Conservation (phyloP, 73 alveolate genomes). For the Blepharisma stoltei region DNA sequence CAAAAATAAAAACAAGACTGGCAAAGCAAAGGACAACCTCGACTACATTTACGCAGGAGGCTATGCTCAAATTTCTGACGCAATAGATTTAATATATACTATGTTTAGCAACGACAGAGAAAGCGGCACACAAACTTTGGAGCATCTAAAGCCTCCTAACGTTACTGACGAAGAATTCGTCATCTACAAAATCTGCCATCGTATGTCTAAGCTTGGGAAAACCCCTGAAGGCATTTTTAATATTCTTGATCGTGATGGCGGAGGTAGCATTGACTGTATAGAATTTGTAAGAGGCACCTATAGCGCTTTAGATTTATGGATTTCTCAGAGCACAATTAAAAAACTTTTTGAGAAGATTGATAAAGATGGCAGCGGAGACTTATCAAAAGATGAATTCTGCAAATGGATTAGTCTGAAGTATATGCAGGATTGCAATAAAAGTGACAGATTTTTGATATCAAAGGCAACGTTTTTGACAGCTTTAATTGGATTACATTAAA, state of each 20-base stretch:
- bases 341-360: not conserved
- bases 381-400: not conserved
- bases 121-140: constrained; percentile 7
- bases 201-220: constrained; percentile 31
- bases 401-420: not conserved
- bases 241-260: constrained; percentile 9
- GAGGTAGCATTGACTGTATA: constrained; percentile 21
- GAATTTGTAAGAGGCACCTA: constrained; percentile 26
- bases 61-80: not conserved
- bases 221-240: constrained; percentile 24
- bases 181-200: not conserved
- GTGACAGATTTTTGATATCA: not conserved
- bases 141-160: not conserved
- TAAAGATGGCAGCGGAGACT: constrained; percentile 22
- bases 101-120: constrained; percentile 22
- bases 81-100: not conserved
- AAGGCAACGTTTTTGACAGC: constrained; percentile 23
- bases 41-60: constrained; percentile 20
- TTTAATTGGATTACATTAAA: constrained; percentile 10
- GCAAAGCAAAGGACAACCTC: not conserved
- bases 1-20: not conserved
- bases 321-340: not conserved
- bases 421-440: constrained; percentile 12
- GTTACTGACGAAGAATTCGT: constrained; percentile 23
- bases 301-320: constrained; percentile 22